Conservation (phyloP, 2,329 filamentous ascomycete species). For the Leptographium lundbergii region DNA sequence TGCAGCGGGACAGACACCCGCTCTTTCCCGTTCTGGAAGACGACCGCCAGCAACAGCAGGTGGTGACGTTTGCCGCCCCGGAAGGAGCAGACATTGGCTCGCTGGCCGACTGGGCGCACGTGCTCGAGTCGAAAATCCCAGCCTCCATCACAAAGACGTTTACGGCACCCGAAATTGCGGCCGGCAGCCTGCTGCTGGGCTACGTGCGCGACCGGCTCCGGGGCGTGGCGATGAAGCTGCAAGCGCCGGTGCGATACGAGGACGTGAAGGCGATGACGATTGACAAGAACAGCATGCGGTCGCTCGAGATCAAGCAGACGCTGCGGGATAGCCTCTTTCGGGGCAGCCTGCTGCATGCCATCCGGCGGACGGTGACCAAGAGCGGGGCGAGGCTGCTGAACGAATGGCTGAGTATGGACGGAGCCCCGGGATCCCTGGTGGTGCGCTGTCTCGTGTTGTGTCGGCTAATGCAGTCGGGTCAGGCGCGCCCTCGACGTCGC, state of each 20-base stretch:
- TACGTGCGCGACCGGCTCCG: conserved; percentile 74
- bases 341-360: conserved; percentile 81
- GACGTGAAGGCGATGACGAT: conserved; percentile 73
- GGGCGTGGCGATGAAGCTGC: conserved; percentile 67
- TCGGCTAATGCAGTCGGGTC: not conserved
- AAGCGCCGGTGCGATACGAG: conserved; percentile 65
- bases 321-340: conserved; percentile 66
- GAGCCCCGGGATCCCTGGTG: conserved; percentile 1
- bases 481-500: conserved; percentile 70
- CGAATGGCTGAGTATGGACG: conserved; percentile 55
- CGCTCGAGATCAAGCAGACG: conserved; percentile 79
- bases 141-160: conserved; percentile 42
- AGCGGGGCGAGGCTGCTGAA: conserved; percentile 76
- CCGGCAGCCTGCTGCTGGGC: conserved; percentile 68
- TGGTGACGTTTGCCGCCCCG: conserved; percentile 58
- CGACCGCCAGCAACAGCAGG: conserved; percentile 30
- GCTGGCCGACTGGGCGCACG: conserved; percentile 55
- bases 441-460: not conserved
- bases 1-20: conserved; percentile 24
- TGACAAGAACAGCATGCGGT: conserved; percentile 81
- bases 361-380: conserved; percentile 81
- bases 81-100: conserved; percentile 15
- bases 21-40: conserved; percentile 59
- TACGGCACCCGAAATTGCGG: conserved; percentile 54
- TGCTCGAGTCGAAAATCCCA: conserved; percentile 64